These are phyloP conservation scores for Margaritispora aquatica DNA, from an alignment of 495 filamentous ascomycete species.

Conservation along the genomic window DNA sequence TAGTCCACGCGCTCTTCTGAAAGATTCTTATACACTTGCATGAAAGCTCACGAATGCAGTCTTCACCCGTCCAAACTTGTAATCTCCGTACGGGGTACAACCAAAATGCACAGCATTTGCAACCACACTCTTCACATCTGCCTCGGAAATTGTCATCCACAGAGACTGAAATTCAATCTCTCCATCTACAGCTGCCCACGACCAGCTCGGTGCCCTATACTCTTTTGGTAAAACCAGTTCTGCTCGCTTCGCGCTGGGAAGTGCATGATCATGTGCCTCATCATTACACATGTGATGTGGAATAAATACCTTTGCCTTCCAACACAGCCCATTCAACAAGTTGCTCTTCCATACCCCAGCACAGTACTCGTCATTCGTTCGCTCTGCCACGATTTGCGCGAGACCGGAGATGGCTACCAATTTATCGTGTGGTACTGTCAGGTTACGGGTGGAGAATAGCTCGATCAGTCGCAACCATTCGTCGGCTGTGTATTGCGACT, in stretches of 20 bases:
- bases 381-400: background rate
- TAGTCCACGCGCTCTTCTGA: background rate
- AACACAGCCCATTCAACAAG: background rate
- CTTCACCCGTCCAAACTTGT: background rate
- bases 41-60: background rate
- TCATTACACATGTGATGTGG: background rate
- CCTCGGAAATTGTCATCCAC: background rate
- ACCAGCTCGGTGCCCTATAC: background rate
- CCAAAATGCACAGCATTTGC: background rate
- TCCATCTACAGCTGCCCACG: background rate
- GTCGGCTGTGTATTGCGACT: background rate
- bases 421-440: conserved; percentile 1
- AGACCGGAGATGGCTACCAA: conserved; percentile 3
- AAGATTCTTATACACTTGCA: background rate
- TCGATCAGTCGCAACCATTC: background rate
- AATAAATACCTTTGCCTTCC: background rate
- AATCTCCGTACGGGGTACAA: background rate
- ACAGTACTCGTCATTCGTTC: background rate
- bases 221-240: background rate
- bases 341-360: conserved; percentile 2
- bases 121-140: background rate
- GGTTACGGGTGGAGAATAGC: background rate
- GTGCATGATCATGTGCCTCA: background rate
- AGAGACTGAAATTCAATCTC: background rate
- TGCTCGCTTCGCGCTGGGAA: background rate